phyloP scores from a whole-genome alignment of 352 stramenopile genomes.

The Globisporangium sylvaticum region DNA sequence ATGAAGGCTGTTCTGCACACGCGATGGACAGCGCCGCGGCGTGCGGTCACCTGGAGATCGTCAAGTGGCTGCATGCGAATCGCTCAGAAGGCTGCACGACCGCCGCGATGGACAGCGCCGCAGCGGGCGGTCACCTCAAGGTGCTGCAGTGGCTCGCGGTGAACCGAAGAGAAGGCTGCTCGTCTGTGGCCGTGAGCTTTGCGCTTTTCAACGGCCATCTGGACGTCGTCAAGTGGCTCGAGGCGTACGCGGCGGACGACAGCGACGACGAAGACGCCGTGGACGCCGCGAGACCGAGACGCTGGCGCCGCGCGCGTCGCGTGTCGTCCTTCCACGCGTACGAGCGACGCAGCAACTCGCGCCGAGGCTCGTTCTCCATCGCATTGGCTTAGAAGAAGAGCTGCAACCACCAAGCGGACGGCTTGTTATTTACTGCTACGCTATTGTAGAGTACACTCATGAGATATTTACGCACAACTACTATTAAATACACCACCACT shows the following conservation, averaged over 20 bases:
- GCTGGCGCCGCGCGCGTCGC: conserved; percentile 11
- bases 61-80: conserved; percentile 70
- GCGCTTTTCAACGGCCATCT: conserved; percentile 67
- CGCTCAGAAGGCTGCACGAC: conserved; percentile 64
- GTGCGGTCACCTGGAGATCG: conserved; percentile 60
- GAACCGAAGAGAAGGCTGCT: conserved; percentile 65
- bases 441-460: neutral
- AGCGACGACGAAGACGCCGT: conserved; percentile 9
- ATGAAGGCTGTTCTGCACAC: conserved; percentile 68
- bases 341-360: conserved; percentile 18
- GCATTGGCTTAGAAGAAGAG: neutral
- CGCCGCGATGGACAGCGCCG: conserved; percentile 68
- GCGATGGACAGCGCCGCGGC: conserved; percentile 77
- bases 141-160: conserved; percentile 59
- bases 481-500: neutral
- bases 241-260: conserved; percentile 32
- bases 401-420: neutral
- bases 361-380: conserved; percentile 11
- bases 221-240: conserved; percentile 58
- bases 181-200: conserved; percentile 63
- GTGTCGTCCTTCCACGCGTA: conserved; percentile 17
- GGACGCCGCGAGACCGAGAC: neutral
- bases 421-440: neutral
- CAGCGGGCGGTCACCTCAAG: conserved; percentile 61
- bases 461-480: neutral